Conservation (phyloP, 75 land plant genomes). For the Isoetes taiwanensis region DNA sequence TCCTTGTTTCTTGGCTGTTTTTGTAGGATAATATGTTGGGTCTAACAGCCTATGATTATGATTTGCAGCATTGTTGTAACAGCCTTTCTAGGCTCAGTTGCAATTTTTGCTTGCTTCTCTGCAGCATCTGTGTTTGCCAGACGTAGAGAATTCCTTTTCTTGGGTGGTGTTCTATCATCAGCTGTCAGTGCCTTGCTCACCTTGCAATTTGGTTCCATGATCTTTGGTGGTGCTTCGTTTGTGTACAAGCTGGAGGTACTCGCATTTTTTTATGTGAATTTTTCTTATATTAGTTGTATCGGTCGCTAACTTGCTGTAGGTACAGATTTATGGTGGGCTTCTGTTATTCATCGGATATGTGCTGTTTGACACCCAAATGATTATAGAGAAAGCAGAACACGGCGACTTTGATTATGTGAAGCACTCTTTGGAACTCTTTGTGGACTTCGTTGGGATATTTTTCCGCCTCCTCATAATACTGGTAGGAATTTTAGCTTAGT, state of each 20-base stretch:
- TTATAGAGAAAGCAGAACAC: constrained; percentile 68
- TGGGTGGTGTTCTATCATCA: constrained; percentile 62
- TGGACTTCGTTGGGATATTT: constrained; percentile 72
- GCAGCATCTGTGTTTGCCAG: constrained; percentile 66
- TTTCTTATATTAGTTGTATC: background rate
- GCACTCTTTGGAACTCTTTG: constrained; percentile 70
- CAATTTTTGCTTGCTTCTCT: constrained; percentile 81
- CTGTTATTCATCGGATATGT: constrained; percentile 77
- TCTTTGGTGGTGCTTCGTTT: constrained; percentile 54
- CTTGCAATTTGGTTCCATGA: constrained; percentile 46
- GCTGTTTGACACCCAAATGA: constrained; percentile 72
- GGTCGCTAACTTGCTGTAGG: background rate
- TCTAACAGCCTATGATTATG: too few relatives aligned
- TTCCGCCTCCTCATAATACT: constrained; percentile 62
- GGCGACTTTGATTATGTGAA: constrained; percentile 77
- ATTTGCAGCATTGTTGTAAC: constrained; percentile 49
- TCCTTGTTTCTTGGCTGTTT: too few relatives aligned
- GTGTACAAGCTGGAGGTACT: constrained; percentile 63
- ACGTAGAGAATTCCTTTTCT: constrained; percentile 58
- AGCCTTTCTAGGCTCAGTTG: constrained; percentile 62
- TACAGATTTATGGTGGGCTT: constrained; percentile 75
- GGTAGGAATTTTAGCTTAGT: too few relatives aligned
- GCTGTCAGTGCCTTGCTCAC: constrained; percentile 42
- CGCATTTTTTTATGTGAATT: background rate
- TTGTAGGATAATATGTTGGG: too few relatives aligned